Evolutionary conservation across 768 basidiomycete species (phyloP).

Genomic region (Auricularia auricula-judae): DNA sequence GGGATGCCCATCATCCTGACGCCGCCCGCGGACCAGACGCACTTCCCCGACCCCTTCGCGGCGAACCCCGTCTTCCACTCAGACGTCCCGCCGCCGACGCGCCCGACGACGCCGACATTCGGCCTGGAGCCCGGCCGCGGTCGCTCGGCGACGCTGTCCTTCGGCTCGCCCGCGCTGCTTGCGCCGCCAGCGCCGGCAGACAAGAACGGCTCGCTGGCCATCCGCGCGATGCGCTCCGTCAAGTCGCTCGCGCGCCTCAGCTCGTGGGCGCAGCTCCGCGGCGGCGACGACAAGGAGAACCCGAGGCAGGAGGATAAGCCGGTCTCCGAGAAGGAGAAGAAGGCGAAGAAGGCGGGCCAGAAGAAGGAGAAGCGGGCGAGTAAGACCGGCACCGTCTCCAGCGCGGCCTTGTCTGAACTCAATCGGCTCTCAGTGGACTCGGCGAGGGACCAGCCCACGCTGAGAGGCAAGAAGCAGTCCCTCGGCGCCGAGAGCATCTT

Average conservation of each 20-base stretch:
- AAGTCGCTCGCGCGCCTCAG: constrained; percentile 60
- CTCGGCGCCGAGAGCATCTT: neutral
- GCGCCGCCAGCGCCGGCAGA: neutral
- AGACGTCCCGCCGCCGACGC: constrained; percentile 16
- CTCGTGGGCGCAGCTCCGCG: constrained; percentile 51
- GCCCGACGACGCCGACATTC: constrained; percentile 4
- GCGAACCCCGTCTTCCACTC: constrained; percentile 13
- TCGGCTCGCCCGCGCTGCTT: constrained; percentile 3
- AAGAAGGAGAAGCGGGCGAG: constrained; percentile 13
- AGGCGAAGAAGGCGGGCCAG: constrained; percentile 13
- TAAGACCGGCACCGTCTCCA: neutral
- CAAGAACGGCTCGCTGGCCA: constrained; percentile 49
- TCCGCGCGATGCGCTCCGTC: constrained; percentile 70
- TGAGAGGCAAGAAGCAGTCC: neutral
- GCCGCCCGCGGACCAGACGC: neutral
- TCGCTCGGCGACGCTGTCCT: constrained; percentile 1
- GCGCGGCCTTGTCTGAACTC: neutral
- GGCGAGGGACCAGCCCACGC: neutral
- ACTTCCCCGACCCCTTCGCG: constrained; percentile 1
- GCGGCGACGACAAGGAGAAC: neutral
- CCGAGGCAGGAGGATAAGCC: constrained; percentile 10
- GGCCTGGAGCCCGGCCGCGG: constrained; percentile 2
- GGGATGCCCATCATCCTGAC: constrained; percentile 10
- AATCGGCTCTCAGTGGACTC: neutral
- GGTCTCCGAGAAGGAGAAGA: neutral